Percentiles rank a stretch among this genome's conserved stretches.
Conservation (phyloP, 2,329 filamentous ascomycete species). For the Ophiosphaerella narmari region DNA sequence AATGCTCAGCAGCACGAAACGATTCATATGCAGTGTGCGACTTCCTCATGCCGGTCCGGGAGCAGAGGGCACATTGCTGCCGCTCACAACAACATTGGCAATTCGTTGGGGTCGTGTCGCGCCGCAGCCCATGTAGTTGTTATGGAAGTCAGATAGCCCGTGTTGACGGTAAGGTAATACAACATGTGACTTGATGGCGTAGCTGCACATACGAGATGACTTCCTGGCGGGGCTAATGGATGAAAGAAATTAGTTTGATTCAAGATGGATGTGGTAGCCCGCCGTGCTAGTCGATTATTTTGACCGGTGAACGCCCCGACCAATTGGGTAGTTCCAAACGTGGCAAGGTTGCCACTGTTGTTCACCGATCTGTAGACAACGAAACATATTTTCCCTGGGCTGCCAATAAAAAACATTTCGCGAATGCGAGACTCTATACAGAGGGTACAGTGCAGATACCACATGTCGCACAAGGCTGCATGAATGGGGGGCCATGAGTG, state of each 20-base stretch:
- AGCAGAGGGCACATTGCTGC: background rate
- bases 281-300: too few relatives aligned
- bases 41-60: slow-evolving; percentile 12
- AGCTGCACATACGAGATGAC: too few relatives aligned
- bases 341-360: background rate
- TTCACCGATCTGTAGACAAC: background rate
- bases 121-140: background rate
- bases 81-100: background rate
- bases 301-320: too few relatives aligned
- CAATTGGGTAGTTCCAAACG: background rate
- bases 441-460: background rate
- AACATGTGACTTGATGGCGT: too few relatives aligned
- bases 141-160: too few relatives aligned
- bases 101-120: background rate
- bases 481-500: background rate
- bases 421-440: too few relatives aligned
- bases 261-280: too few relatives aligned
- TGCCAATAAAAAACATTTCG: background rate
- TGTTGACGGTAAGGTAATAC: too few relatives aligned
- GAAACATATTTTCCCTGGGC: background rate
- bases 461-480: background rate
- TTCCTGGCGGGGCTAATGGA: too few relatives aligned
- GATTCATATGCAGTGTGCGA: slow-evolving; percentile 16
- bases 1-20: slow-evolving; percentile 9
- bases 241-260: too few relatives aligned